Percentiles rank a stretch among this genome's conserved stretches.
These are phyloP conservation scores for Peronospora destructor DNA, from an alignment of 352 stramenopile species.

Conservation along the genomic window DNA sequence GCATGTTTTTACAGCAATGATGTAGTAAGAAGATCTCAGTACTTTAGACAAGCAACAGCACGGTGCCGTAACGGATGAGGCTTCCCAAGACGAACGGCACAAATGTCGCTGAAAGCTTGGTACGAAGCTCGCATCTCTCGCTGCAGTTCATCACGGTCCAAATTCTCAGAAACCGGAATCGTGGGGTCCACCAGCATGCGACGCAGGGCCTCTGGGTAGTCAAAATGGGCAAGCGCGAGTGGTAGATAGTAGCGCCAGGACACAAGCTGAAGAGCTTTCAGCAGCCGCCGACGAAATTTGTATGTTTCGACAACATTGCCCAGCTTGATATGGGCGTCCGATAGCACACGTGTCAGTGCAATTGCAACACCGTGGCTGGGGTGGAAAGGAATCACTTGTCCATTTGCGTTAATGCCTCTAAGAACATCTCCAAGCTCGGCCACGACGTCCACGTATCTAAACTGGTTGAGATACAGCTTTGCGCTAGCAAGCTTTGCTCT, in stretches of 20 bases:
- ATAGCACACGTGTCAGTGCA: slow-evolving; percentile 22
- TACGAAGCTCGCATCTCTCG: slow-evolving; percentile 33
- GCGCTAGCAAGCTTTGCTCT: slow-evolving; percentile 20
- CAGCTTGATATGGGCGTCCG: slow-evolving; percentile 37
- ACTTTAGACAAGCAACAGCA: slow-evolving; percentile 24
- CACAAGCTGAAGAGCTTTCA: slow-evolving; percentile 27
- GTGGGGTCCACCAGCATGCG: slow-evolving; percentile 23
- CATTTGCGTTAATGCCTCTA: slow-evolving; percentile 22
- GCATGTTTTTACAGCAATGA: background rate
- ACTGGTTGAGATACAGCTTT: slow-evolving; percentile 26
- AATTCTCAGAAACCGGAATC: slow-evolving; percentile 10
- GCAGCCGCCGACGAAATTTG: slow-evolving; percentile 19
- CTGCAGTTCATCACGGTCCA: slow-evolving; percentile 22
- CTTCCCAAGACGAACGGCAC: slow-evolving; percentile 27
- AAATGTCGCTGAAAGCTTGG: slow-evolving; percentile 27
- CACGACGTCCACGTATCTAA: slow-evolving; percentile 29
- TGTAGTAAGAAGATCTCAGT: slow-evolving; percentile 10
- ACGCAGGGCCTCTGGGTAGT: slow-evolving; percentile 30
- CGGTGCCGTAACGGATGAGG: slow-evolving; percentile 26
- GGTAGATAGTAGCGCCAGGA: slow-evolving; percentile 26
- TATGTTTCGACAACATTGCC: slow-evolving; percentile 31
- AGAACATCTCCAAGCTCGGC: slow-evolving; percentile 14
- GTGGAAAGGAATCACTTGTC: slow-evolving; percentile 26
- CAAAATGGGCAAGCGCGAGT: slow-evolving; percentile 36
- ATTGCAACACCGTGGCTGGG: slow-evolving; percentile 30